phyloP scores from a whole-genome alignment of 441 rosid genomes.

The Croton setiger region DNA sequence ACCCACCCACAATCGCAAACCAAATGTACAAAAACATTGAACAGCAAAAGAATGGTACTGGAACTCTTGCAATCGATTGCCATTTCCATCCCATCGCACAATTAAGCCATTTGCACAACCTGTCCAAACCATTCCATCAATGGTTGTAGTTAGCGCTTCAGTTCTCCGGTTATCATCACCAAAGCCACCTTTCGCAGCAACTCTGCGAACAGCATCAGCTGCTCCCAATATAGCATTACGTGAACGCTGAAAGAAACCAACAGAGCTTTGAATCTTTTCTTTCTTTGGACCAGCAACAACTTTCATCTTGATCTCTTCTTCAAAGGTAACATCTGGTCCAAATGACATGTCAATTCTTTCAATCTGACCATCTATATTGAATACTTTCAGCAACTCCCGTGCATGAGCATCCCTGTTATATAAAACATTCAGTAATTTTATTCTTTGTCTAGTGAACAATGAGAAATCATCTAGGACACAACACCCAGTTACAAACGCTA shows the following conservation, averaged over 20 bases:
- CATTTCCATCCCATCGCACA: conserved; percentile 90
- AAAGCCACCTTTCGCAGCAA: conserved; percentile 80
- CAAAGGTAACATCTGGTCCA: conserved; percentile 47
- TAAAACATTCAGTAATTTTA: conserved; percentile 13
- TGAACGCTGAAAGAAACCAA: conserved; percentile 92
- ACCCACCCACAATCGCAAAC: conserved; percentile 75
- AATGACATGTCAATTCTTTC: conserved; percentile 66
- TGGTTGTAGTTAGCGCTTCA: conserved; percentile 68
- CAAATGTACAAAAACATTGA: conserved; percentile 77
- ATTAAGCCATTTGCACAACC: conserved; percentile 84
- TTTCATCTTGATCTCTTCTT: conserved; percentile 83
- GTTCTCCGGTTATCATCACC: conserved; percentile 79
- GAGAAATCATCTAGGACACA: neutral
- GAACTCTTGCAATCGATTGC: conserved; percentile 77
- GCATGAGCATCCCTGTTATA: conserved; percentile 85
- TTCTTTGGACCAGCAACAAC: conserved; percentile 62
- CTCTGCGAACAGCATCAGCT: conserved; percentile 94
- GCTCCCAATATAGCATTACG: conserved; percentile 99
- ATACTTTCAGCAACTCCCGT: conserved; percentile 77
- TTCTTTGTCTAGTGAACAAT: neutral
- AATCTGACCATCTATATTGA: conserved; percentile 83
- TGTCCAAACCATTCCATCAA: conserved; percentile 91
- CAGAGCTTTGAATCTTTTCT: conserved; percentile 76
- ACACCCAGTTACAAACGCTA: conserved; percentile 1
- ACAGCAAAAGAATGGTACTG: conserved; percentile 71